Percentiles rank a stretch among this genome's conserved stretches.
Conservation (phyloP, 2,329 filamentous ascomycete species). For the Alternaria gaisen region DNA sequence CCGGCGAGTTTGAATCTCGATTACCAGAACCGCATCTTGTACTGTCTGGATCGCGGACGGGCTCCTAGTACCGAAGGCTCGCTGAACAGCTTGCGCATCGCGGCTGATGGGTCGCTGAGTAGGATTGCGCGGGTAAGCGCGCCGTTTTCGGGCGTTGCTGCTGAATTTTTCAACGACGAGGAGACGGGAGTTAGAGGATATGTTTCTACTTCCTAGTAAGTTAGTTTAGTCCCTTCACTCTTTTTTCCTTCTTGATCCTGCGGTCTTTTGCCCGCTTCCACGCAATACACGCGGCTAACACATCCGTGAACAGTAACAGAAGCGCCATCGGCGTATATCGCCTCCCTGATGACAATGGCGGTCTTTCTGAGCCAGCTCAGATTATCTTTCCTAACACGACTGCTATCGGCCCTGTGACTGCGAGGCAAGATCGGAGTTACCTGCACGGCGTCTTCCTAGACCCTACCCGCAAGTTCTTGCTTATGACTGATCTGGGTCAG, state of each 20-base stretch:
- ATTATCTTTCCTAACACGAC: constrained; percentile 16
- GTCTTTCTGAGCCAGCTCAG: constrained; percentile 8
- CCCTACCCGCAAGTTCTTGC: constrained; percentile 66
- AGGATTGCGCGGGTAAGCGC: constrained; percentile 20
- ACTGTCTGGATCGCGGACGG: constrained; percentile 26
- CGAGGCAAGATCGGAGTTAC: constrained; percentile 46
- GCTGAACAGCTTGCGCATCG: constrained; percentile 21
- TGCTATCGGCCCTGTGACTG: constrained; percentile 10
- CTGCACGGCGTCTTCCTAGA: constrained; percentile 68
- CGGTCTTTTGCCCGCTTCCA: background rate
- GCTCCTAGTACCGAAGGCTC: constrained; percentile 18
- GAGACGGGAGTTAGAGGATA: constrained; percentile 13
- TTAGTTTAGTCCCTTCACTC: background rate
- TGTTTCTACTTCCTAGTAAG: constrained; percentile 22
- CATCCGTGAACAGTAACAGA: constrained; percentile 11
- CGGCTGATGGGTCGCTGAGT: constrained; percentile 4
- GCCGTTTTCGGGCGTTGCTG: constrained; percentile 24
- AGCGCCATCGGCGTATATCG: constrained; percentile 19
- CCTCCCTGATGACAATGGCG: constrained; percentile 13
- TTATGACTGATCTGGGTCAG: constrained; percentile 71
- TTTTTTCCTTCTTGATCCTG: background rate
- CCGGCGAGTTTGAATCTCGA: constrained; percentile 24
- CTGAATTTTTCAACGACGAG: constrained; percentile 12
- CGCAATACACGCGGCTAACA: background rate
- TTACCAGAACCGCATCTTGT: constrained; percentile 16